Conservation (phyloP, 495 filamentous ascomycete species). For the Elasticomyces elasticus region DNA sequence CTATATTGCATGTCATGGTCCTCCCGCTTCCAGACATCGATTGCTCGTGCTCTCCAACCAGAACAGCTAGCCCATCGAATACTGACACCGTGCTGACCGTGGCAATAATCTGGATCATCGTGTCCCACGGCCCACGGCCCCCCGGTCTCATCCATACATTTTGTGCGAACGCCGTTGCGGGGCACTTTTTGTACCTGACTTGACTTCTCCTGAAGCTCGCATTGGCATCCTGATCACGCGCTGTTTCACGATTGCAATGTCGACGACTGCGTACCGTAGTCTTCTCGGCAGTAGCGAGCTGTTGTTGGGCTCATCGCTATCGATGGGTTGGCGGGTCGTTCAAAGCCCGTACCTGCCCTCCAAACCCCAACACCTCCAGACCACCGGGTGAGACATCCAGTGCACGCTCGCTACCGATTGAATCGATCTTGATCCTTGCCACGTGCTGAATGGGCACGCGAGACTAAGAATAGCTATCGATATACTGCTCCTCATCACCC, state of each 20-base stretch:
- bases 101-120: background rate
- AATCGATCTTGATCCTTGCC: background rate
- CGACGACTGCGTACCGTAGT: background rate
- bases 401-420: background rate
- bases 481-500: background rate
- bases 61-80: background rate
- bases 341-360: background rate
- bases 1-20: background rate
- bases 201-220: background rate
- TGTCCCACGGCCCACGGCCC: background rate
- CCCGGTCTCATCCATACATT: background rate
- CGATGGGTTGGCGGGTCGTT: background rate
- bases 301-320: background rate
- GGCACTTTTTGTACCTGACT: background rate
- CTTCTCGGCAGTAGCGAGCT: background rate
- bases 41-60: background rate
- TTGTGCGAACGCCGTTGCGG: background rate
- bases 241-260: background rate
- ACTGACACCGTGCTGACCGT: background rate
- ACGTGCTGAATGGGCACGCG: background rate
- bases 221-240: background rate
- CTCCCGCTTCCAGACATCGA: background rate
- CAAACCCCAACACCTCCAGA: background rate
- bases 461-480: background rate
- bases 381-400: background rate